Evolutionary conservation across 2,329 filamentous ascomycete species (phyloP).

Genomic region (Chrysoporthe cubensis): DNA sequence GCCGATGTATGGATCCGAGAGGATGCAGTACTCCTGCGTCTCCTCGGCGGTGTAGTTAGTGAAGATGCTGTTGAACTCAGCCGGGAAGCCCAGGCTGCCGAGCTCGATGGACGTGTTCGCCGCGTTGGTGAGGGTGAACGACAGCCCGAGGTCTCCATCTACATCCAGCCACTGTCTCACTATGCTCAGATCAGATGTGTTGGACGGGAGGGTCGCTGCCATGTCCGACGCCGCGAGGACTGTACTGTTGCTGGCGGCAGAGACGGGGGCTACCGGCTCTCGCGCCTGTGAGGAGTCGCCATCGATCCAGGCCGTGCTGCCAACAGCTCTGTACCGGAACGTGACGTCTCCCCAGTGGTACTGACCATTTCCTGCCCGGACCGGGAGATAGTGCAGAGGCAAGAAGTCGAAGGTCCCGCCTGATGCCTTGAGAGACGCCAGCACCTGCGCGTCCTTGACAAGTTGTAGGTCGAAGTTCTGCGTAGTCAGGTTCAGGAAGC

Average conservation of each 20-base stretch:
- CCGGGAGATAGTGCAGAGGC: constrained; percentile 53
- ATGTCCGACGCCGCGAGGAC: constrained; percentile 46
- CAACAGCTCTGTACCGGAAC: constrained; percentile 53
- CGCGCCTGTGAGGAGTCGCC: constrained; percentile 51
- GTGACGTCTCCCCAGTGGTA: constrained; percentile 65
- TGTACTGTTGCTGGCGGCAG: constrained; percentile 31
- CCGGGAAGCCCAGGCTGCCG: constrained; percentile 60
- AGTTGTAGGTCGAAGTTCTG: constrained; percentile 48
- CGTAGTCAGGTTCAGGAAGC: constrained; percentile 45
- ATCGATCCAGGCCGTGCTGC: constrained; percentile 46
- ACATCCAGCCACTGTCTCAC: constrained; percentile 56
- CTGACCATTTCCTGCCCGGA: constrained; percentile 53
- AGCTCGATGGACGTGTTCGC: constrained; percentile 50
- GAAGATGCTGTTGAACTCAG: constrained; percentile 67
- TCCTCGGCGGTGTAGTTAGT: constrained; percentile 52
- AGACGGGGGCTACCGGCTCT: constrained; percentile 39
- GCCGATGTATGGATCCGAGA: constrained; percentile 64
- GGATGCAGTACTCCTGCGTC: constrained; percentile 54
- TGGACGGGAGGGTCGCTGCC: constrained; percentile 44
- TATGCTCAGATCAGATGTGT: constrained; percentile 45
- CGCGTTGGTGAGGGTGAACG: constrained; percentile 54
- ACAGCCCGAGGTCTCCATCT: constrained; percentile 53
- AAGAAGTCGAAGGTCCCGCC: constrained; percentile 56
- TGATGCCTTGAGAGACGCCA: constrained; percentile 50
- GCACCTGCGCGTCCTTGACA: constrained; percentile 50